Evolutionary conservation across 2,329 filamentous ascomycete species (phyloP), one percentile per base, ranked within the genome.

Genomic region (Fusarium sp.): DNA sequence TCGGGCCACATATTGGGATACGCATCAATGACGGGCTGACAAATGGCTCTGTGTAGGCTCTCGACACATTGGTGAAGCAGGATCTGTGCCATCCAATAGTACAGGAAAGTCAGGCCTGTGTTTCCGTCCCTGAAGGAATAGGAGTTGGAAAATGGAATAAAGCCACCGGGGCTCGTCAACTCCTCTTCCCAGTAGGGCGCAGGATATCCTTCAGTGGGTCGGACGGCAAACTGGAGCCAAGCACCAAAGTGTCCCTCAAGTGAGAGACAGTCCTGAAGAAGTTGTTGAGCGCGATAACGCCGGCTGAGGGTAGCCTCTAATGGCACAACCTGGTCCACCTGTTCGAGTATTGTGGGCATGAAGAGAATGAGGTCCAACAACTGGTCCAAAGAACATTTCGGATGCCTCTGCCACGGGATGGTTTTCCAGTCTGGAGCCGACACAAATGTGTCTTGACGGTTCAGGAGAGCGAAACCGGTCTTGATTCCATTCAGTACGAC

Each of bases 51-150:
- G 67, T 89, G 83, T 18, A 91, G 79, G 18, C 77, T 75, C 67
- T 85, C 84, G 45, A 90, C 83, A 73, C 84, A 87, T 11, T 84
- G 85, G 70, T 87, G 85, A 56, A 91, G 84, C 14, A 86, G 73
- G 31, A 90, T 81, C 54, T 88, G 84, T 1, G 85, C 79, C 69
- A 87, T 84, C 88, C 88, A 90, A 78, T 89, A 90, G 76, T 88
- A 87, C 14, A 89, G 78, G 71, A 90, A 85, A 54, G 83, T 83
- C 35, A 89, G 72, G 1, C 88, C 86, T 0, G 85, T 83, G 14
- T 82, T 74, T 20, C 82, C 77, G 73, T 87, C 84, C 31, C 80
- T 82, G 77, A 90, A 90, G 13, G 80, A 81, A 69, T 86, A 86
- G 2, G 81, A 78, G 48, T 85, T 84, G 14, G 82, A 77, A 71